A percentile compares a stretch with the other conserved stretches of the same genome.
Evolutionary conservation across 148 eudicot species (phyloP).

Genomic region (Rhododendron molle): DNA sequence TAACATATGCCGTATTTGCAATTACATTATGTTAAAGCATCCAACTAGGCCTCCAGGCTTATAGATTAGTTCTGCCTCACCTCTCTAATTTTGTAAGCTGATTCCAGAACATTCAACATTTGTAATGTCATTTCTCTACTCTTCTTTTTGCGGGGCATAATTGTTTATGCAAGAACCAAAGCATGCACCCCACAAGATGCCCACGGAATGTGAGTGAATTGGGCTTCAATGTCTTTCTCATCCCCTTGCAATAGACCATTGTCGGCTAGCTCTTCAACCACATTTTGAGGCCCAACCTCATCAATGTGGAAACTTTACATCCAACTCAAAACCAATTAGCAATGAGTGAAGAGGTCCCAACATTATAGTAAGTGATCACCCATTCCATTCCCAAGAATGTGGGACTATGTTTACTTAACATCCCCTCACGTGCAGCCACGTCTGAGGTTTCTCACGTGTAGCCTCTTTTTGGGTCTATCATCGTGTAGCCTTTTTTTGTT

Average conservation of each 20-base stretch:
- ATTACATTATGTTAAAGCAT: not conserved
- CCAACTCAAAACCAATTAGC: too few relatives aligned
- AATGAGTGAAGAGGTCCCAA: not conserved
- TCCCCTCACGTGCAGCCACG: too few relatives aligned
- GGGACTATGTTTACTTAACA: too few relatives aligned
- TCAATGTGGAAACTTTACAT: not conserved
- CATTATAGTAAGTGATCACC: too few relatives aligned
- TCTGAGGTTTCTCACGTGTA: too few relatives aligned
- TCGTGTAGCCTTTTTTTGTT: too few relatives aligned
- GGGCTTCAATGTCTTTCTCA: not conserved
- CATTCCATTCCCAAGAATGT: too few relatives aligned
- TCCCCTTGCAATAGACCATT: not conserved
- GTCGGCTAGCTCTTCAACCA: not conserved
- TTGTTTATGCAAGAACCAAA: not conserved
- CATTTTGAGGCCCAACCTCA: not conserved
- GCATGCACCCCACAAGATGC: not conserved
- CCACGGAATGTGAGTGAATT: not conserved
- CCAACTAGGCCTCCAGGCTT: not conserved
- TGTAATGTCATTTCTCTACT: not conserved
- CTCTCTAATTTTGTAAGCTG: not conserved
- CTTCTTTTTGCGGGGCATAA: not conserved
- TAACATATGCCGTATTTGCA: not conserved
- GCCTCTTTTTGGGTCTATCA: too few relatives aligned
- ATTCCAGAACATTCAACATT: not conserved
- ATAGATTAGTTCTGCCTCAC: not conserved